phyloP scores from a whole-genome alignment of 345 rosid genomes.

The Salix udensis region DNA sequence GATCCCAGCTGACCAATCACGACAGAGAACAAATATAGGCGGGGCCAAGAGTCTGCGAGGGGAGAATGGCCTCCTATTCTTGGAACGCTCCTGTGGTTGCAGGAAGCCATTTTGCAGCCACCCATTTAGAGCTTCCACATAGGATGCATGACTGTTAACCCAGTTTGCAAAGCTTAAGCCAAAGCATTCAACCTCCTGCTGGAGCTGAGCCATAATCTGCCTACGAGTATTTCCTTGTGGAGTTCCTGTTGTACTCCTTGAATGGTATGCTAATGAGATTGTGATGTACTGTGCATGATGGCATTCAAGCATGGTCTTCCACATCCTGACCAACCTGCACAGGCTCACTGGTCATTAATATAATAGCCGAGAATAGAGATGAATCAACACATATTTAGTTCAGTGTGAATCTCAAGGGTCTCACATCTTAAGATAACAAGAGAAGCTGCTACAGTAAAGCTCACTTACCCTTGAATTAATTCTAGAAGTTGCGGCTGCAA shows the following conservation, averaged over 20 bases:
- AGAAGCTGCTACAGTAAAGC: not conserved
- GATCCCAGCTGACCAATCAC: constrained; percentile 75
- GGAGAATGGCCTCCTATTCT: constrained; percentile 56
- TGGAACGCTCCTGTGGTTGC: constrained; percentile 69
- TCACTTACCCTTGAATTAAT: constrained; percentile 64
- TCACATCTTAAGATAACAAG: not conserved
- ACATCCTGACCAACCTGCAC: constrained; percentile 78
- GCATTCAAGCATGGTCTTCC: constrained; percentile 94
- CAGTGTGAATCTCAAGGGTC: not conserved
- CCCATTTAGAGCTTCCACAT: constrained; percentile 68
- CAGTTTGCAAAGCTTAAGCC: constrained; percentile 76
- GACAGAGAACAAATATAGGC: constrained; percentile 73
- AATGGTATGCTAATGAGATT: constrained; percentile 84
- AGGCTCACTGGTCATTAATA: constrained; percentile 1
- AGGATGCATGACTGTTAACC: constrained; percentile 60
- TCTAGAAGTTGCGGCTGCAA: constrained; percentile 88
- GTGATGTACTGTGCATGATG: constrained; percentile 92
- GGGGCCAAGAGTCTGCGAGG: constrained; percentile 73
- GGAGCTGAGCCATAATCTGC: constrained; percentile 56
- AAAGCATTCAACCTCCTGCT: constrained; percentile 71
- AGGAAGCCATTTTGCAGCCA: constrained; percentile 82
- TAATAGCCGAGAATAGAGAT: not conserved
- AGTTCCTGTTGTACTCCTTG: constrained; percentile 41
- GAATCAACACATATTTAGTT: not conserved
- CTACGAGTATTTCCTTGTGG: constrained; percentile 35